Base-by-base conservation (phyloP, 2,329 filamentous ascomycete genomes). In the Elsinoe australis region DNA sequence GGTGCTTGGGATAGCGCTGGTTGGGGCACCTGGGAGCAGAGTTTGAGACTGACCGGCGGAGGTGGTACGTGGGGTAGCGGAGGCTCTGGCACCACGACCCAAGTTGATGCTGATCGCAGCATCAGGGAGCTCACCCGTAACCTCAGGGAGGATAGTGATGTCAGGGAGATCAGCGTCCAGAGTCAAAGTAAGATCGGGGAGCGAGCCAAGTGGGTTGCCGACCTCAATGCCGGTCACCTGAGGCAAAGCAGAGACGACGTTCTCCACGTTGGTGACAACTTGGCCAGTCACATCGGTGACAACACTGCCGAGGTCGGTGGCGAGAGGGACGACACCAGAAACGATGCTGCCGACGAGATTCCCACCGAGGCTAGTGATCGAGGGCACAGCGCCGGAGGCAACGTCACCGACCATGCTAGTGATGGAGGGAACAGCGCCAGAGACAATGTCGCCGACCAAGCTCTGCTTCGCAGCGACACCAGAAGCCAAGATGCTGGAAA, bases 401-500 rank as follows among this genome's bases (percentile, higher is more conserved):
- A 41, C 39, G 12, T 44, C 39, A 9, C 15, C 24, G 4, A 44
- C 28, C 8, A 41, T 21, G n/a, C 36, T 15, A 14, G 39, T 29
- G 5, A 44, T 19, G 9, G 39, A 29, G 2, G 39, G 24, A 3
- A 32, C 9, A 8, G 17, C 39, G 2, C 39, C 39, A 32, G 24
- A 31, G 39, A 44, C 21, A 15, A 32, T 26, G 14, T 44, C 39
- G 10, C 15, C 21, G 14, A 21, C 15, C 24, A 44, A 19, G 17
- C 39, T 44, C 39, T 44, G 24, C 26, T 44, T 44, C 12, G 39
- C 39, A 12, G 39, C 39, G 39, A 44, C 12, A 21, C 39, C 39
- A 12, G 39, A 29, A 32, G 39, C 24, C 12, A 44, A 10, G 7
- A 44, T n/a, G 28, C 15, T 19, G 39, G 12, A 31, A 24, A 44